Evolutionary conservation across 2,329 filamentous ascomycete genomes (phyloP).

Genomic region (Rachicladosporium sp.): DNA sequence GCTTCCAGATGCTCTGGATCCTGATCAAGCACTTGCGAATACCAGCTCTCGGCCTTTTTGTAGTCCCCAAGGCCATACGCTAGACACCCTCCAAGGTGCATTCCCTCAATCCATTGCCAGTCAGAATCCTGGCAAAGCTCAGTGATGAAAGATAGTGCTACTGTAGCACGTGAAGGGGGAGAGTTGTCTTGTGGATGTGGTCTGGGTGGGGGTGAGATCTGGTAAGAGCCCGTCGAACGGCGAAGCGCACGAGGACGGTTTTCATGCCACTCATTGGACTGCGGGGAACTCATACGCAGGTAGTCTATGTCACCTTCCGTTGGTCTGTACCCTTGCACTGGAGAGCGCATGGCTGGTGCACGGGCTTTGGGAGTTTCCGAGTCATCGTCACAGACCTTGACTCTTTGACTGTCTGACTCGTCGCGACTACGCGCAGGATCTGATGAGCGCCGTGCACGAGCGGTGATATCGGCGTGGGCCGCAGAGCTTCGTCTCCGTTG

Average conservation of each 20-base stretch:
- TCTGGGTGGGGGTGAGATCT: conserved; percentile 6
- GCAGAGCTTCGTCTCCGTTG: too few relatives aligned
- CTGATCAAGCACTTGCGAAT: conserved; percentile 50
- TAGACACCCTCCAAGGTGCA: conserved; percentile 80
- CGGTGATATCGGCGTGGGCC: too few relatives aligned
- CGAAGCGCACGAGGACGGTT: conserved; percentile 9
- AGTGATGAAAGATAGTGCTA: conserved; percentile 59
- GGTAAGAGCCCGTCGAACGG: conserved; percentile 19
- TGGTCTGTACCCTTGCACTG: conserved; percentile 1
- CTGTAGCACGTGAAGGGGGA: conserved; percentile 42
- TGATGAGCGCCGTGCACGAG: conserved; percentile 2
- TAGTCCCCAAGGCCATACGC: conserved; percentile 83
- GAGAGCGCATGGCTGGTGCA: conserved; percentile 8
- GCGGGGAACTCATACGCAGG: too few relatives aligned
- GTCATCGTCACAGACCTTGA: conserved; percentile 1
- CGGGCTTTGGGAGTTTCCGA: conserved; percentile 8
- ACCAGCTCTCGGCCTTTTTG: conserved; percentile 63
- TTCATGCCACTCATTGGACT: not conserved
- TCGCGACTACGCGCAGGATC: conserved; percentile 2
- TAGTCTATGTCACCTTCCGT: conserved; percentile 6
- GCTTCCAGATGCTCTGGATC: conserved; percentile 72
- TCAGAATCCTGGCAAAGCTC: conserved; percentile 65
- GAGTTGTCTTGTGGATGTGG: conserved; percentile 24
- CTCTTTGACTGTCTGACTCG: too few relatives aligned
- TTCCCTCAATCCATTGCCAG: conserved; percentile 87